These are phyloP conservation scores for Prunella vulgaris DNA, from an alignment of 257 asterid species.

Conservation along the genomic window DNA sequence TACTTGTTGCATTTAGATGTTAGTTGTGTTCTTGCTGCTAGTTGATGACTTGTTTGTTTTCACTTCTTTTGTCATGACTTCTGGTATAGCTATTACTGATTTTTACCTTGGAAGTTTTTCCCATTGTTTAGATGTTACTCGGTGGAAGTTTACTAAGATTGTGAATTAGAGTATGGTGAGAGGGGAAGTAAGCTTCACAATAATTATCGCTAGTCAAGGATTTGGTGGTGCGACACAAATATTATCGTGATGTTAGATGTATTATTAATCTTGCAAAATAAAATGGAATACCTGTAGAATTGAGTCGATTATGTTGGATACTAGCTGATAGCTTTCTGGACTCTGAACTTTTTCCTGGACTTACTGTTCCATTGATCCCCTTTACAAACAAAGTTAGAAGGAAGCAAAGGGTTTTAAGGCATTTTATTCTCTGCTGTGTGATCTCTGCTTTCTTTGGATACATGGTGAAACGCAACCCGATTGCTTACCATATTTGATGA, in stretches of 20 bases:
- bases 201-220: not conserved
- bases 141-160: not conserved
- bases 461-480: too few relatives aligned
- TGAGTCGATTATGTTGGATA: too few relatives aligned
- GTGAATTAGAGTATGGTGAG: not conserved
- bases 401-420: not conserved
- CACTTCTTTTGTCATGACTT: not conserved
- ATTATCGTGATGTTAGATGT: not conserved
- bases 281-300: not conserved
- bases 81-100: not conserved
- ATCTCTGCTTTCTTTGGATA: not conserved
- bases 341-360: too few relatives aligned
- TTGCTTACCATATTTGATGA: too few relatives aligned
- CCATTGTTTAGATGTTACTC: not conserved
- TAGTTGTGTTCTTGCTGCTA: not conserved
- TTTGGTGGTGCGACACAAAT: not conserved
- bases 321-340: too few relatives aligned
- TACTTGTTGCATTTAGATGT: conserved; percentile 5
- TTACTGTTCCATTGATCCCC: not conserved
- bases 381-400: not conserved
- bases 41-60: not conserved
- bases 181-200: not conserved
- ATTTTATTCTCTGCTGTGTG: not conserved
- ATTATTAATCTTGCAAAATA: not conserved
- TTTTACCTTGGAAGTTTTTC: not conserved